These are phyloP conservation scores for Dendrobium chrysotoxum DNA, from an alignment of 106 monocot species.

Conservation along the genomic window DNA sequence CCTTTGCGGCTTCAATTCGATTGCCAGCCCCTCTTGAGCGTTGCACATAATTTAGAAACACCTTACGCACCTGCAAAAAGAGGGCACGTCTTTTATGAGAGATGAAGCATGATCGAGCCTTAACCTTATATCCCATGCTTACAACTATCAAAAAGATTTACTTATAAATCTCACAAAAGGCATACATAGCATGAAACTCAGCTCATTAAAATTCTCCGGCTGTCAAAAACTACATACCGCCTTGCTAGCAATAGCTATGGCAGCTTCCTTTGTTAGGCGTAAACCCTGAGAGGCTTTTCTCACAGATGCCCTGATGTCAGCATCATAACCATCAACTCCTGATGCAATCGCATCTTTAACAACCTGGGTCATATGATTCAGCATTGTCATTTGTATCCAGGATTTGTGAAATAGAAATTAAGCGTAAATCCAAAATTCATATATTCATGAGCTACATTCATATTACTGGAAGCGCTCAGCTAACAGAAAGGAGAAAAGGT, in stretches of 20 bases:
- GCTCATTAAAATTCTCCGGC: not conserved
- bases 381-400: not conserved
- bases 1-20: conserved; percentile 79
- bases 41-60: conserved; percentile 72
- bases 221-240: conserved; percentile 39
- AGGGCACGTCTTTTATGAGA: not conserved
- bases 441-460: not conserved
- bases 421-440: not conserved
- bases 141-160: not conserved
- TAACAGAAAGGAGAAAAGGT: not conserved
- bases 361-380: conserved; percentile 39
- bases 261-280: conserved; percentile 70
- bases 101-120: too few species aligned
- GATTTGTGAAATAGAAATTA: not conserved
- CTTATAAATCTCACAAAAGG: too few species aligned
- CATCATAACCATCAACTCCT: conserved; percentile 93
- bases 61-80: conserved; percentile 60
- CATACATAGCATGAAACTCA: too few species aligned
- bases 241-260: conserved; percentile 82
- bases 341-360: conserved; percentile 91
- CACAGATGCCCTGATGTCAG: conserved; percentile 66
- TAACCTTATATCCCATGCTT: too few species aligned
- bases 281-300: conserved; percentile 87
- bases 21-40: conserved; percentile 59
- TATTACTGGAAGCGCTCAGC: too few species aligned